These are phyloP conservation scores for Rhizopogon salebrosus DNA, from an alignment of 768 basidiomycete genomes.

Conservation along the genomic window DNA sequence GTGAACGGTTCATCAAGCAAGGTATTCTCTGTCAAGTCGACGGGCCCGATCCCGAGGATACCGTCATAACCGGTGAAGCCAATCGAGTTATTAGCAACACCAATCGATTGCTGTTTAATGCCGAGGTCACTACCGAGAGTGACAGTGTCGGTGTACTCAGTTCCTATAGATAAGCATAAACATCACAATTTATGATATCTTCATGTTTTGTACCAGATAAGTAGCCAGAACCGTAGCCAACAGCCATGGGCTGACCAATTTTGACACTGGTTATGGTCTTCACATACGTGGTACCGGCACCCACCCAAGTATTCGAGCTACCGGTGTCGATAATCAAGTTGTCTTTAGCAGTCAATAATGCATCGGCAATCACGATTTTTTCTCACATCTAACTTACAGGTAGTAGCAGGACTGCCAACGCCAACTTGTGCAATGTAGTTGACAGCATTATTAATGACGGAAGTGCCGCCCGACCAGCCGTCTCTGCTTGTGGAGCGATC, in stretches of 20 bases:
- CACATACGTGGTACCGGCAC: conserved; percentile 43
- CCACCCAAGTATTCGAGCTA: conserved; percentile 74
- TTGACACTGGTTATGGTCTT: conserved; percentile 43
- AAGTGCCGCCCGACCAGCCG: conserved; percentile 19
- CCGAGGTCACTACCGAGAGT: conserved; percentile 44
- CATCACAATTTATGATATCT: not conserved
- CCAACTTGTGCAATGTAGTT: conserved; percentile 34
- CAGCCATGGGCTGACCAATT: conserved; percentile 44
- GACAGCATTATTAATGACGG: conserved; percentile 36
- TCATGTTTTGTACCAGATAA: conserved; percentile 41
- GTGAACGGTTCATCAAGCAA: not conserved
- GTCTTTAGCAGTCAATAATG: conserved; percentile 30
- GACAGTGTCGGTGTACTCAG: conserved; percentile 48
- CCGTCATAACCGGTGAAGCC: conserved; percentile 53
- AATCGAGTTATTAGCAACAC: conserved; percentile 51
- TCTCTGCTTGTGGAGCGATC: conserved; percentile 23
- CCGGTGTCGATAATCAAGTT: conserved; percentile 52
- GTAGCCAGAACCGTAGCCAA: conserved; percentile 56
- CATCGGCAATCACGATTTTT: not conserved
- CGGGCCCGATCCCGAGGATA: conserved; percentile 64
- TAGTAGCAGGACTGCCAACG: conserved; percentile 50
- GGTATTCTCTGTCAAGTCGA: conserved; percentile 43
- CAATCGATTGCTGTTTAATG: conserved; percentile 56
- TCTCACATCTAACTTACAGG: conserved; percentile 30
- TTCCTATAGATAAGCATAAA: conserved; percentile 20